Evolutionary conservation across 1,284 basidiomycete species (phyloP), one percentile per base, ranked within the genome.

Genomic region (Mycosarcoma mackinlayi): DNA sequence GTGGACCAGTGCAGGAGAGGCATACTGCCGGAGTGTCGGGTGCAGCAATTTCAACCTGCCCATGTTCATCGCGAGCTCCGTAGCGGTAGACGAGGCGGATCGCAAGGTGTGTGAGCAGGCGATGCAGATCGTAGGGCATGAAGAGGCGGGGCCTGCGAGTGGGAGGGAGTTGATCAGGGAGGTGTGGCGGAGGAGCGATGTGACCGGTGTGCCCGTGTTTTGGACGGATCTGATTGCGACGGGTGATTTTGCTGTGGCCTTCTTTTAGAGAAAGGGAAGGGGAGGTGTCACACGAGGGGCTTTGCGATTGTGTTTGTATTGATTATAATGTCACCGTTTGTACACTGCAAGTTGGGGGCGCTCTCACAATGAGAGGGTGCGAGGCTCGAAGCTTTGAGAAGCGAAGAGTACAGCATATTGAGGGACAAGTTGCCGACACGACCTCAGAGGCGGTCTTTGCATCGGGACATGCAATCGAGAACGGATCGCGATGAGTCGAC

Each of bases 1-100:
- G 19, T 68, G 65, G 65, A 62, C 54, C 3, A 46, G 39, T 6
- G 59, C 65, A 11, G 65, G 59, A 3, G 59, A 68, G 40, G 39
- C 46, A 25, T 68, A 68, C 42, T 68, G 65, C 25, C 21, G 59
- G 11, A 48, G 47, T 19, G 59, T 68, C 1, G 65, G 65, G 30
- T 68, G 65, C 25, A 58, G 54, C 27, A 68, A 68, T 23, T 68
- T 62, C 47, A 68, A 68, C 21, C 39, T 68, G 31, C 55, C 65
- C 28, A 63, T 68, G 19, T 62, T 63, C 18, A 30, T 62, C 0
- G 65, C 65, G 3, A 42, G 44, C 11, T 46, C 46, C 0, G 65
- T 68, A 30, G 65, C 65, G 31, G 55, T 68, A 40, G 47, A 55
- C 13, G 54, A 57, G 24, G 33, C 39, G 24, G 65, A 68, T 34